Evolutionary conservation across 2,329 filamentous ascomycete species (phyloP).

Genomic region (Sporothrix pseudoabietina): DNA sequence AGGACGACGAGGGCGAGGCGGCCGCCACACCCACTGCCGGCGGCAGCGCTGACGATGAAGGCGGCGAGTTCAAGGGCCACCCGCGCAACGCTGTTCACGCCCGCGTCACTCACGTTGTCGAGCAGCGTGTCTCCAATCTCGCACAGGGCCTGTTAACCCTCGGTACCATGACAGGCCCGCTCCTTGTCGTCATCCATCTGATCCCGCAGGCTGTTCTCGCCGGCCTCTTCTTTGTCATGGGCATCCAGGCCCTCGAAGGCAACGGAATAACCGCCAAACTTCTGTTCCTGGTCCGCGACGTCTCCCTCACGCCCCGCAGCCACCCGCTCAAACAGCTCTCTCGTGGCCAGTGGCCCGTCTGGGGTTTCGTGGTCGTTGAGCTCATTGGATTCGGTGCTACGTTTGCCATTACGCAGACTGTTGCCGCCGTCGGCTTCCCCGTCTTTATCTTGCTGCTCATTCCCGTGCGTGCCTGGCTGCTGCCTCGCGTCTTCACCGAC

Average conservation of each 20-base stretch:
- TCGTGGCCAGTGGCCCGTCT: constrained; percentile 61
- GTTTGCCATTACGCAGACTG: constrained; percentile 79
- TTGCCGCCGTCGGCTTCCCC: constrained; percentile 80
- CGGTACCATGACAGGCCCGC: constrained; percentile 74
- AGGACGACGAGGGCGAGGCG: constrained; percentile 47
- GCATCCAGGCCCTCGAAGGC: constrained; percentile 71
- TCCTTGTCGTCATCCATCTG: constrained; percentile 72
- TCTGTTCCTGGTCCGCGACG: constrained; percentile 68
- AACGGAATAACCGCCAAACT: constrained; percentile 79
- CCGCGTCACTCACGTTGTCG: constrained; percentile 66
- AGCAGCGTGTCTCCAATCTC: constrained; percentile 78
- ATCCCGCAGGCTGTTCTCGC: constrained; percentile 80
- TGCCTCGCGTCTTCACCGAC: constrained; percentile 62
- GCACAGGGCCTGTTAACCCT: constrained; percentile 76
- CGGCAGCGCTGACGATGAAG: constrained; percentile 14
- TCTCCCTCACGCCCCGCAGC: constrained; percentile 56
- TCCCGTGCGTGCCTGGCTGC: constrained; percentile 63
- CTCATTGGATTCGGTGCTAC: constrained; percentile 73
- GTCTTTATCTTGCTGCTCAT: constrained; percentile 71
- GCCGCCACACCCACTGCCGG: neutral
- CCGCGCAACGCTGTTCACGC: constrained; percentile 41
- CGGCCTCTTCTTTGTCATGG: constrained; percentile 84
- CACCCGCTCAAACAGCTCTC: constrained; percentile 63
- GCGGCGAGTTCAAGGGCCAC: constrained; percentile 58
- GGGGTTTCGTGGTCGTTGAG: constrained; percentile 70